Percentiles rank a stretch among this genome's conserved stretches.
Conservation (phyloP, 805 yeast species). For the Saturnispora dispora region DNA sequence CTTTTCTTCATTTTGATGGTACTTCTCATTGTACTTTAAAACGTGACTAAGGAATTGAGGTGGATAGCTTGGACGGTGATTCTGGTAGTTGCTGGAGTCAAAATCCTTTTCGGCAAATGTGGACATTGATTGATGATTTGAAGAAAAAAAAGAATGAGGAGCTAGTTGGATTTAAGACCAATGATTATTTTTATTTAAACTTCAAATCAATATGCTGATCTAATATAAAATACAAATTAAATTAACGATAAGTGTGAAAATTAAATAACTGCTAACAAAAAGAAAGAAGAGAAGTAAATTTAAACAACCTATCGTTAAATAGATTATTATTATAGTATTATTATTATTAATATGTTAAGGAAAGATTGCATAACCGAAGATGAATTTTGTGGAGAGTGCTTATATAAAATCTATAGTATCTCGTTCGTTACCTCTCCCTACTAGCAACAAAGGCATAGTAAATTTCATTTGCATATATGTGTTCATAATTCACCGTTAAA, state of each 20-base stretch:
- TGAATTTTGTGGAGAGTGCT: not conserved
- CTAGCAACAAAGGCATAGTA: not conserved
- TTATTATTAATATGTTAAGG: not conserved
- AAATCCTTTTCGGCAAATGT: slow-evolving; percentile 49
- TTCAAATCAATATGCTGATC: not conserved
- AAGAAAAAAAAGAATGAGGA: not conserved
- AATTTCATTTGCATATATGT: not conserved
- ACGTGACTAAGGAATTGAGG: slow-evolving; percentile 33
- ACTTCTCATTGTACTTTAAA: slow-evolving; percentile 17
- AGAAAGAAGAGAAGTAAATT: not conserved
- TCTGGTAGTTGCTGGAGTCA: slow-evolving; percentile 42
- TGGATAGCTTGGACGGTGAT: slow-evolving; percentile 64
- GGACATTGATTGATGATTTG: slow-evolving; percentile 36
- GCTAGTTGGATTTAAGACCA: not conserved
- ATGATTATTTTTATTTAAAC: not conserved
- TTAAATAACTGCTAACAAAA: not conserved
- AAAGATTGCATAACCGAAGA: not conserved
- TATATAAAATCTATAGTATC: not conserved
- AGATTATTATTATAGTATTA: not conserved
- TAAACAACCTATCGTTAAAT: not conserved
- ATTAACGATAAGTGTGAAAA: not conserved
- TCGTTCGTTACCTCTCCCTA: not conserved
- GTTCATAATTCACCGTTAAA: not conserved
- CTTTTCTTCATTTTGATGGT: not conserved
- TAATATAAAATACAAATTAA: not conserved